A percentile compares a stretch with the other conserved stretches of the same genome.
Conservation (phyloP, 805 yeast species). For the Yarrowia bubula region DNA sequence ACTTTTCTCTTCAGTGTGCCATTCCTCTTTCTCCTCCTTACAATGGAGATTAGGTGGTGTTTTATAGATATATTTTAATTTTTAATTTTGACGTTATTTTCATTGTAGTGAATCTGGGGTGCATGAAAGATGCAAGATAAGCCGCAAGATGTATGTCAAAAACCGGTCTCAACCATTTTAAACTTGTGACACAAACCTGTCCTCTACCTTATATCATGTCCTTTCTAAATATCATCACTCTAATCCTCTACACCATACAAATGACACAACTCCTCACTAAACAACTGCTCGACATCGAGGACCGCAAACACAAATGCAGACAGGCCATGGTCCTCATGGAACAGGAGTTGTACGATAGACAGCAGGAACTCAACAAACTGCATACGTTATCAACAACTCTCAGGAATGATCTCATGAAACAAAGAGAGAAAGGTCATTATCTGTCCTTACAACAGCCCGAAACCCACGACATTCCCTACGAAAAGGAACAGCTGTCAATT, state of each 20-base stretch:
- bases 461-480: neutral
- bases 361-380: neutral
- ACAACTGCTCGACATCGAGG: neutral
- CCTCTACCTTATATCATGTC: neutral
- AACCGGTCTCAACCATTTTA: neutral
- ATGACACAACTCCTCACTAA: neutral
- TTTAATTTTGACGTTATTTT: too few species aligned
- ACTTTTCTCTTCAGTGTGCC: slow-evolving; percentile 2
- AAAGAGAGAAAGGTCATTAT: neutral
- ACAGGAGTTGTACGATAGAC: neutral
- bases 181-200: neutral
- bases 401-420: neutral
- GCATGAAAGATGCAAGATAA: neutral
- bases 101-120: neutral
- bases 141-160: neutral
- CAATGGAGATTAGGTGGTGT: neutral
- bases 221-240: neutral
- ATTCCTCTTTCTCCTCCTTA: neutral
- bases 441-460: neutral
- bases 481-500: neutral
- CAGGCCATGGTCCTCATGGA: neutral
- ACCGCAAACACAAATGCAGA: slow-evolving; percentile 12
- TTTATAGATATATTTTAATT: too few species aligned
- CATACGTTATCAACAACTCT: neutral
- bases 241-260: neutral